Base-by-base conservation (phyloP, 2,329 filamentous ascomycete species). In the Epicoccum sorghinum region DNA sequence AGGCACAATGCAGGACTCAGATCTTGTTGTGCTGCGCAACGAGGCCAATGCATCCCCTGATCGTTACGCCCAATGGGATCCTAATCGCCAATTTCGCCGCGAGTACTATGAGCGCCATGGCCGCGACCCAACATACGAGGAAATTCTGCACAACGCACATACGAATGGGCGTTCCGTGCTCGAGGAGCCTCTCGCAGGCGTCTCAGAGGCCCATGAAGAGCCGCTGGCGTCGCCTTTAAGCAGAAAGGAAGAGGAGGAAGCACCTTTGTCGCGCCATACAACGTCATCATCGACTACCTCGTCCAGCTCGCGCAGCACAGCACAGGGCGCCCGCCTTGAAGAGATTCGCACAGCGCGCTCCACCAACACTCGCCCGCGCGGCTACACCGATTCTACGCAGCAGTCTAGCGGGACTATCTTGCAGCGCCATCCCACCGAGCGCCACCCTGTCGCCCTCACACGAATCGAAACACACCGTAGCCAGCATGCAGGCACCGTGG, bases 401-500 rank as follows among this genome's bases (percentile, higher is more conserved):
- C 48, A 57, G 24, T 65, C 59, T 24, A 62, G 46, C 39, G 59
- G 57, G 25, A 62, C 66, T 35, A 46, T 59, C 23, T 55, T 72
- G 3, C 61, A 65, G 30, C 63, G 67, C 9, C 71, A 73, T 43
- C 71, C 70, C n/a, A 74, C 70, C 27, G 88, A 91, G 71, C 80
- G 87, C 56, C 82, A 90, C 64, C 86, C 86, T 12, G 90, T 89
- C 18, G 87, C 84, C 47, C 79, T 93, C 47, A 84, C 83, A 67
- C 84, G 89, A 38, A 91, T 93, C 58, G 83, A 88, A 46, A 92
- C 89, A 2, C 83, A 86, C 32, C 80, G 85, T 52, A 89, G 86
- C 61, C 89, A 91, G 74, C 89, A 92, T 73, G 83, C 80, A 58
- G 82, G 77, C 50, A 92, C 89, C 2, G 89, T 93, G 13, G 89